Evolutionary conservation across 768 basidiomycete species (phyloP), one percentile per base, ranked within the genome.

Genomic region (Peribolospora baueri): DNA sequence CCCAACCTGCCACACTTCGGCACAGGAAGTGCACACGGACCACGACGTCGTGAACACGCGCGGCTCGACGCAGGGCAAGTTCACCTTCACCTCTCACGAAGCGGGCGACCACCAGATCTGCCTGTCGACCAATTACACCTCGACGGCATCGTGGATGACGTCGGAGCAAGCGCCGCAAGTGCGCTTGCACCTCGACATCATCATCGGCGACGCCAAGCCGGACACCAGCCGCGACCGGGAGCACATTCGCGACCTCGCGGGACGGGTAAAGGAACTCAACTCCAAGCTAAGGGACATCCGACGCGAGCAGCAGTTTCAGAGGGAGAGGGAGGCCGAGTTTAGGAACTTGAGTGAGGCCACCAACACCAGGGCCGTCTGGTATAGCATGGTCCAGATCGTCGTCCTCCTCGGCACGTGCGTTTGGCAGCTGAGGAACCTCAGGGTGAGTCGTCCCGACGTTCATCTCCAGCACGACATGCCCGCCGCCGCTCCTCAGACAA

Each of bases 101-200:
- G 75, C 90, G 39, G 90, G 90, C 50, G 93, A 97, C 71, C 93
- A 98, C 70, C 80, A 84, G 53, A 93, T 98, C 65, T 98, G 93
- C 66, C 76, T 97, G 51, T 84, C 84, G 5, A 83, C 85, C 14
- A 91, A 91, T 47, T 82, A 86, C 69, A 80, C 85, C 39, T 25
- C 25, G 25, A 25, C 25, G 25, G 25, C 25, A 25, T 25, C 25
- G 25, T 25, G 25, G 25, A 25, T 25, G 25, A 25, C 25, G 25
- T 25, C 25, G 25, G 25, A 25, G 25, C 25, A 25, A 25, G 25
- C 84, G 2, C 63, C 69, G 13, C 90, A 95, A 67, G 84, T 98
- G 58, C 84, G 85, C 49, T 77, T 98, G 57, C 82, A 95, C 70
- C 78, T 98, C 61, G 93, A 97, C 64, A 76, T 98, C 55, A 79